Percentiles rank a stretch among this genome's conserved stretches.
These are phyloP conservation scores for Spatholobus suberectus DNA, from an alignment of 306 rosid genomes.

Conservation along the genomic window DNA sequence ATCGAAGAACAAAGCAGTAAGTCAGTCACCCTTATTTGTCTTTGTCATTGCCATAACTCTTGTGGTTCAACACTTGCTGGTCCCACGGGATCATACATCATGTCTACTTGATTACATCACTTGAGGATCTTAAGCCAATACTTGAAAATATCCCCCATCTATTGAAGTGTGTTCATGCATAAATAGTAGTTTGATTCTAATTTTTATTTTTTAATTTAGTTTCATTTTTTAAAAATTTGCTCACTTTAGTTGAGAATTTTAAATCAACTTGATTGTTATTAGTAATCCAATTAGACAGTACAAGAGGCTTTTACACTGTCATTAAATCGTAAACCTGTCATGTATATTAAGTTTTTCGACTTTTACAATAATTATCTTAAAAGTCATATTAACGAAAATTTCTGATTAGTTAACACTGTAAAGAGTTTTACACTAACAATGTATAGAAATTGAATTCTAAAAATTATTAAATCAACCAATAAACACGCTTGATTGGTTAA, in stretches of 20 bases:
- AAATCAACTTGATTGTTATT: not conserved
- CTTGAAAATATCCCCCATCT: not conserved
- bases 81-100: slow-evolving; percentile 12
- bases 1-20: not conserved
- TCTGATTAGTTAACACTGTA: too few relatives aligned
- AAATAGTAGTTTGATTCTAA: not conserved
- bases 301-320: too few relatives aligned
- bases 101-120: slow-evolving; percentile 4
- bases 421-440: too few relatives aligned
- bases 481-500: too few relatives aligned
- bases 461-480: not conserved
- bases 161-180: not conserved
- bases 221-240: not conserved
- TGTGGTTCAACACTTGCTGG: slow-evolving; percentile 7
- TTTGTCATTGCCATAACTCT: slow-evolving; percentile 11
- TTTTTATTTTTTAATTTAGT: not conserved
- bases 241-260: not conserved
- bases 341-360: too few relatives aligned
- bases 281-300: not conserved
- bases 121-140: not conserved
- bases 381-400: too few relatives aligned
- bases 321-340: too few relatives aligned
- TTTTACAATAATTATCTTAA: too few relatives aligned
- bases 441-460: too few relatives aligned
- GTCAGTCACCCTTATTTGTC: not conserved